Base-by-base conservation (phyloP, 495 filamentous ascomycete species). In the Bacidia rubella region DNA sequence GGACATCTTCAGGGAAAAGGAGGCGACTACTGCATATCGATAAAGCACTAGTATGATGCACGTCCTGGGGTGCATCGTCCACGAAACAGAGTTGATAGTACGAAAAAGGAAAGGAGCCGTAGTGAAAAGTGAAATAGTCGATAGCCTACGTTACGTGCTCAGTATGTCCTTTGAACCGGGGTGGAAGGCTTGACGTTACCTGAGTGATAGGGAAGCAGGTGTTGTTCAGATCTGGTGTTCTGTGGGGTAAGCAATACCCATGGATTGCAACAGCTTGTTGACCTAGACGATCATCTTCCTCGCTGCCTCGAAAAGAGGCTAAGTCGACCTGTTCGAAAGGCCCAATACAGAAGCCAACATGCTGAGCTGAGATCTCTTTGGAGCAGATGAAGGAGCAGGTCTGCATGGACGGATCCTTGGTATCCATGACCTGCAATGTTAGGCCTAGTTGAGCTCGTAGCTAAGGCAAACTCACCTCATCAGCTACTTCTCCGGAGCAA, bases 261-360 rank as follows among this genome's bases (percentile, higher is more conserved):
- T 94, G 77, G 2, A 97, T 73, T 47, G 85, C 86, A 51, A 92
- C 77, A 2, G 87, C 87, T 59, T 87, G 87, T 40, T 78, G 75
- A 5, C 86, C 86, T 47, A 97, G 78, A 57, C 86, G 84, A 59
- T 90, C 89, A 58, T 96, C 93, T 49, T 92, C 86, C 50, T 90
- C 86, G 53, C 84, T 85, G 49, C 88, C 87, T 17, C 93, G 81
- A 60, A 86, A 94, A 58, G 92, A 85, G 7, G 86, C 82, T 9
- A 99, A 70, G 61, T 96, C 87, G 46, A 95, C 78, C 59, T 88
- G 82, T 63, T 96, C 88, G 63, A 99, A 99, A 12, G 93, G 92
- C 0, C 93, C 92, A 24, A 96, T 76, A 11, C 85, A 85, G 64
- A 99, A 90, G 2, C 87, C 87, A 58, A 99, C 80, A 61, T 97